Conservation (phyloP, 208 protist species). For the Leishmania braziliensis region DNA sequence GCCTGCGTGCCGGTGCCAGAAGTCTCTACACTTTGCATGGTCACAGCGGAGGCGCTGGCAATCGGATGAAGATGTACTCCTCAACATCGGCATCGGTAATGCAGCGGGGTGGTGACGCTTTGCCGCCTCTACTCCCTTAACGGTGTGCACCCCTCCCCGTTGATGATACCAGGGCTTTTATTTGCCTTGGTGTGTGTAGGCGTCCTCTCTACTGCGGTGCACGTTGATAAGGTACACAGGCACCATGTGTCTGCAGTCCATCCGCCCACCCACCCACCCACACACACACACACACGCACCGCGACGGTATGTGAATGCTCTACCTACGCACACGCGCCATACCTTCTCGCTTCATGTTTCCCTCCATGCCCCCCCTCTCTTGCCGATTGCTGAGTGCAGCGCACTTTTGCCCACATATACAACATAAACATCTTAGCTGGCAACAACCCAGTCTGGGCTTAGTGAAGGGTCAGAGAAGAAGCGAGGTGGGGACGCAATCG, state of each 20-base stretch:
- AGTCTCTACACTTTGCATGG: not conserved
- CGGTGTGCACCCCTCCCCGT: not conserved
- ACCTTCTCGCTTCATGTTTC: not conserved
- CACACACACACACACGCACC: too few relatives aligned
- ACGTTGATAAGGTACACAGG: not conserved
- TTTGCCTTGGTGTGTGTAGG: not conserved
- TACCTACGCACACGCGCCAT: not conserved
- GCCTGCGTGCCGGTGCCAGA: not conserved
- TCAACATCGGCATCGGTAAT: not conserved
- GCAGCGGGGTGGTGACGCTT: not conserved
- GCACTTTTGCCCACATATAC: not conserved
- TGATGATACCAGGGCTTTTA: not conserved
- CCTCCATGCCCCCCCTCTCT: not conserved
- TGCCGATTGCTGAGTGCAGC: not conserved
- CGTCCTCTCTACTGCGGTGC: not conserved
- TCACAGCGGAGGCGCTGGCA: not conserved
- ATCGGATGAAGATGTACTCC: not conserved
- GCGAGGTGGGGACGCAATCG: not conserved
- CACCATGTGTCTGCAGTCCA: too few relatives aligned
- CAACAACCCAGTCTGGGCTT: not conserved
- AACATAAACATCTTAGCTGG: not conserved
- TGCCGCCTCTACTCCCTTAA: not conserved
- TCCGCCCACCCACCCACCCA: not conserved
- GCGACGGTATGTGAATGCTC: not conserved
- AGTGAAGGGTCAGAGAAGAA: conserved; percentile 12